Evolutionary conservation across 2,329 filamentous ascomycete genomes (phyloP), one percentile per base, ranked within the genome.

Genomic region (Ophiostoma sp.): DNA sequence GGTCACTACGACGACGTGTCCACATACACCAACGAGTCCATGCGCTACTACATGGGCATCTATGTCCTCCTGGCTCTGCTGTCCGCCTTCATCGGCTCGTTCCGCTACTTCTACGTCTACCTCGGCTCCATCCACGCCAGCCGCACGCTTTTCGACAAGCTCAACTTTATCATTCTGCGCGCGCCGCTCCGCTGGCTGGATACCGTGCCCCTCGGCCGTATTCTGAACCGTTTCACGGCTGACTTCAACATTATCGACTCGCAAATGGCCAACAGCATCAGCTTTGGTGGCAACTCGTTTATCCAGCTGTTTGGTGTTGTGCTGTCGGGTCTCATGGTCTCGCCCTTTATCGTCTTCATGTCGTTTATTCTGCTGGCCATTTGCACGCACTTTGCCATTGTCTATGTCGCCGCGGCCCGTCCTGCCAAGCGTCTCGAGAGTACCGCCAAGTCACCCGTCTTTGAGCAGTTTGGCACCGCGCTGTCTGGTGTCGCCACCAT

Each of bases 121-220:
- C 74, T 81, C 8, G 88, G 89, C 67, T 90, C 90, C 15, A 83
- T 93, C 74, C 84, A 83, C 71, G 90, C 90, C 3, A 93, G 90
- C n/a, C 83, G 87, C 54, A 80, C 80, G 64, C 81, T 94, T 3
- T 94, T 93, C 73, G 83, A 87, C 31, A 84, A 84, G 68, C 84
- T 93, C 73, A 86, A 89, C 62, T 87, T 86, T 73, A 83, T 86
- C 0, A 84, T 94, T 13, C 82, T 94, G 3, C 86, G 89, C 23
- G 88, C 91, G 6, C 91, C 90, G 1, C 81, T 94, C n/a, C 83
- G 90, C 72, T 93, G 90, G 90, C 83, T 94, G 52, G 91, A 94
- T 76, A 94, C 91, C 0, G 89, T 93, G 0, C 92, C 92, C 0
- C 82, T 93, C 1, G 91, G 91, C 1, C 86, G 91, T 65, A 86